phyloP scores from a whole-genome alignment of 2,329 filamentous ascomycete species.

The Coniosporium tulheliwenetii region DNA sequence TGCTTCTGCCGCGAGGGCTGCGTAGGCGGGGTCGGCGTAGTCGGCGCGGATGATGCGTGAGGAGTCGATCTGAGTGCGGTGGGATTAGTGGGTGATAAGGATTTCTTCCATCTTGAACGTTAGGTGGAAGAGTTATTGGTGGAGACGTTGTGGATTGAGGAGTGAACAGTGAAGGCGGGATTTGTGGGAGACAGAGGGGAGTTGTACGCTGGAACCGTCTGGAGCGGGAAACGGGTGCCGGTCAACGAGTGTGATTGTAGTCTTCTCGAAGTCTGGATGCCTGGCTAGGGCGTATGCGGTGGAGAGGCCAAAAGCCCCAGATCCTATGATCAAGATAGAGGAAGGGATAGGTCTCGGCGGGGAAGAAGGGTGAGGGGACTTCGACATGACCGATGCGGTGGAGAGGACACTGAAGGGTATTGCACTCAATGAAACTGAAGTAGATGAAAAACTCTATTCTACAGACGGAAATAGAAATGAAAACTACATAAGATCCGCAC shows the following conservation, averaged over 20 bases:
- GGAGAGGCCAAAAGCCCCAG: conserved; percentile 42
- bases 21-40: conserved; percentile 68
- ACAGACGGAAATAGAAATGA: neutral
- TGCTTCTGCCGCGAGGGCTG: conserved; percentile 54
- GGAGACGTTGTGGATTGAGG: no score
- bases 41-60: conserved; percentile 54
- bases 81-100: conserved; percentile 2
- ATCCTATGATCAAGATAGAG: conserved; percentile 32
- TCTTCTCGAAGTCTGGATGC: conserved; percentile 35
- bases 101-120: no score
- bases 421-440: neutral
- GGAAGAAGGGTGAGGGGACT: neutral
- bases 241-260: conserved; percentile 42
- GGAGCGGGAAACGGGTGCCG: conserved; percentile 41
- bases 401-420: neutral
- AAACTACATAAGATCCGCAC: neutral
- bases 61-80: conserved; percentile 30
- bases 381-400: no score
- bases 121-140: no score
- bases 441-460: neutral
- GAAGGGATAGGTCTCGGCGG: conserved; percentile 14
- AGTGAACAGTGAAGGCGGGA: no score
- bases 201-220: conserved; percentile 36
- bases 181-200: neutral
- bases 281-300: conserved; percentile 56